Evolutionary conservation across 805 yeast species (phyloP).

Genomic region (Cyberlindnera mycetangii): DNA sequence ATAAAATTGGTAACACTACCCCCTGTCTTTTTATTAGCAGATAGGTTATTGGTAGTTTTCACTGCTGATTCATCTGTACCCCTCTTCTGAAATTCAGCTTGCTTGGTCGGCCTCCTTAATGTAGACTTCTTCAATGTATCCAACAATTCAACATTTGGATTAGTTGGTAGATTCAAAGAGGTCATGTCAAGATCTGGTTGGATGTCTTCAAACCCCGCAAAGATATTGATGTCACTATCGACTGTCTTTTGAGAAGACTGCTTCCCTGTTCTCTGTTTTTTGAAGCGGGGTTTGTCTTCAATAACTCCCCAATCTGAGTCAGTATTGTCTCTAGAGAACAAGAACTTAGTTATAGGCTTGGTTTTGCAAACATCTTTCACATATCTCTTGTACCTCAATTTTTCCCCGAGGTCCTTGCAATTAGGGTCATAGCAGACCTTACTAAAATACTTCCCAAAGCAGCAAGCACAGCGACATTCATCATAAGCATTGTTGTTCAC

Average conservation of each 20-base stretch:
- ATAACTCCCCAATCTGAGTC: conserved; percentile 1
- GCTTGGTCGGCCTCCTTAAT: conserved; percentile 10
- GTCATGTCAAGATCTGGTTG: neutral
- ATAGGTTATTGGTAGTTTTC: too few species aligned
- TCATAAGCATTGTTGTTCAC: conserved; percentile 28
- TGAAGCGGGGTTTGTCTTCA: conserved; percentile 8
- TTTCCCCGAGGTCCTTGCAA: conserved; percentile 22
- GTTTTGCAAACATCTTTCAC: conserved; percentile 26
- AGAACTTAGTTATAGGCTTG: conserved; percentile 18
- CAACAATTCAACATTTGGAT: conserved; percentile 12
- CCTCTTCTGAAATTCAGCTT: neutral
- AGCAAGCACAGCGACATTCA: conserved; percentile 30
- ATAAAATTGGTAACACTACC: neutral
- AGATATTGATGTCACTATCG: conserved; percentile 9
- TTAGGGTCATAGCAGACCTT: conserved; percentile 28
- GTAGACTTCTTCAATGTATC: conserved; percentile 15
- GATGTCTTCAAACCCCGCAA: conserved; percentile 15
- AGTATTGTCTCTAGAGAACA: conserved; percentile 6
- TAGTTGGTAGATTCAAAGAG: conserved; percentile 7
- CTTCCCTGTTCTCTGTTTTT: neutral
- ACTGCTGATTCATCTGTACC: neutral
- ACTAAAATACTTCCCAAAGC: conserved; percentile 27
- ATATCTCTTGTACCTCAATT: conserved; percentile 26
- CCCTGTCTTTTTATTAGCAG: neutral
- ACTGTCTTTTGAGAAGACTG: neutral